Base-by-base conservation (phyloP, 805 yeast species). In the Lachancea meyersii region DNA sequence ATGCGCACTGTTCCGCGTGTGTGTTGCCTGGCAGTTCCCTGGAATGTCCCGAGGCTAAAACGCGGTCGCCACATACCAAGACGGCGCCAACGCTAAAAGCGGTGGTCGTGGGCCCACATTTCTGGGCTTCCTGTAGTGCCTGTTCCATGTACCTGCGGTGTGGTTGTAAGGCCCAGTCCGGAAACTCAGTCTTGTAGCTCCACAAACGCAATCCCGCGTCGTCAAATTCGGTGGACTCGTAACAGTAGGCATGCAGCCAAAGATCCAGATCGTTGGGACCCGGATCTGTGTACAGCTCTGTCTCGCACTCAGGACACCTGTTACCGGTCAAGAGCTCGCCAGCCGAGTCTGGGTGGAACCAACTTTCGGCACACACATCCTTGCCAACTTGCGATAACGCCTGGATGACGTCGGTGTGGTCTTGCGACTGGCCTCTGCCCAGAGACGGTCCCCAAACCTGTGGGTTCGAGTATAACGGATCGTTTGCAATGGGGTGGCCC, bases 31-130 rank as follows among this genome's bases (percentile, higher is more conserved):
- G 85, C 2, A 89, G 67, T 61, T 93, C 98, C 42, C 97, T 72
- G 0, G 97, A 86, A 56, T 77, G 87, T 0, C 98, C 98, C 0
- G 86, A 79, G 6, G 83, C 72, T n/a, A 93, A 58, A 0, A 91
- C 68, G 40, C 73, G 55, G 18, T 73, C 73, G 30, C 84, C 82
- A 43, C 73, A 64, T 0, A 79, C 91, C 4, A 93, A 67, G 0
- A 87, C 80, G 0, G 96, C 94, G 5, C 98, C 98, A n/a, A 93
- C 97, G 49, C 89, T 79, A 59, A 84, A 91, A 18, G 95, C 96
- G 0, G 95, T 84, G 26, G 76, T 76, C 0, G 95, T 83, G 19
- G 82, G 83, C 3, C 77, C 86, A 57, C 96, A 86, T 55, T 83
- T 82, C 19, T 72, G 67, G 0, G 97, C 97, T 55, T 85, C 79